Conservation (phyloP, 345 rosid species). For the Dipteronia dyeriana region DNA sequence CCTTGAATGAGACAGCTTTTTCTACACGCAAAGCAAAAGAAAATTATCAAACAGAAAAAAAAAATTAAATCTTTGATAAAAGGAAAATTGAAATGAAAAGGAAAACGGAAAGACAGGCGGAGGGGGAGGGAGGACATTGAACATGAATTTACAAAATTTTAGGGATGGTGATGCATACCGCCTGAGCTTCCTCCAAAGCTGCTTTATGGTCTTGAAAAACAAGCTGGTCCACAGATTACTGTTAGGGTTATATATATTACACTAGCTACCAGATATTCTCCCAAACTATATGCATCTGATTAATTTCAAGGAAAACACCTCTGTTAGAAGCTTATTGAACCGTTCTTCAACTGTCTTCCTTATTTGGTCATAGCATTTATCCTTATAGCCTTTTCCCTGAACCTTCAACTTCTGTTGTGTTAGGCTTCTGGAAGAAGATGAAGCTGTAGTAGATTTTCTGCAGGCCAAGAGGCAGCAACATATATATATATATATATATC, state of each 20-base stretch:
- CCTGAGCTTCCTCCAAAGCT: conserved; percentile 94
- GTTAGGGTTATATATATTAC: conserved; percentile 28
- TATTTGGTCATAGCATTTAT: conserved; percentile 93
- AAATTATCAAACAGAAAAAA: neutral
- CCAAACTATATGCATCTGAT: neutral
- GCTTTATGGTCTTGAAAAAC: conserved; percentile 89
- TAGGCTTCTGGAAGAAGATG: conserved; percentile 67
- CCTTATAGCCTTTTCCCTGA: conserved; percentile 95
- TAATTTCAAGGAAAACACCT: conserved; percentile 35
- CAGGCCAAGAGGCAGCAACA: conserved; percentile 16
- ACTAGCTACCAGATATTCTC: conserved; percentile 19
- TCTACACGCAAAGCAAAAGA: neutral
- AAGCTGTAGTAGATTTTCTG: conserved; percentile 30
- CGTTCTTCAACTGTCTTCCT: conserved; percentile 86
- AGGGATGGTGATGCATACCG: conserved; percentile 46
- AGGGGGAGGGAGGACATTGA: neutral
- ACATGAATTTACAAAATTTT: conserved; percentile 11
- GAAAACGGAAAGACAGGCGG: neutral
- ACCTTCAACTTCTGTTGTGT: conserved; percentile 72
- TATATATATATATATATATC: neutral
- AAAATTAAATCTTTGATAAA: neutral
- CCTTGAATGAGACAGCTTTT: neutral
- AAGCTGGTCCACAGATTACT: conserved; percentile 56
- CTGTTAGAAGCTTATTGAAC: conserved; percentile 78
- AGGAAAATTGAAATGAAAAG: neutral